Conservation (phyloP, 805 yeast genomes). For the Zygoascus bituminiphila region DNA sequence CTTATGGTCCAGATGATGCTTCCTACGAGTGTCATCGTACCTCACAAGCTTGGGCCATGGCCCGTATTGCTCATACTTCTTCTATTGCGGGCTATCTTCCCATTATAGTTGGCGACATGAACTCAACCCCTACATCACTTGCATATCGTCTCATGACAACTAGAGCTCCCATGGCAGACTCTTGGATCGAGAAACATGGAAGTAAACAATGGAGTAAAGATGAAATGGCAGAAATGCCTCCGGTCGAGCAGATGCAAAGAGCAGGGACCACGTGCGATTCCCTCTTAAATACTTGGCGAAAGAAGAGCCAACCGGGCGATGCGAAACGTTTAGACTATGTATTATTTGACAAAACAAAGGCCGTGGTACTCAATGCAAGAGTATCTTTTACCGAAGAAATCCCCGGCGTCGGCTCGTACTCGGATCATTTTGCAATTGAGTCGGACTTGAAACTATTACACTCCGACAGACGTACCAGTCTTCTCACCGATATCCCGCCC, state of each 20-base stretch:
- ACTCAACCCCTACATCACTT: slow-evolving; percentile 78
- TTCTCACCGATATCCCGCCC: slow-evolving; percentile 2
- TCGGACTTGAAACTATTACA: slow-evolving; percentile 19
- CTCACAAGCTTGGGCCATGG: slow-evolving; percentile 94
- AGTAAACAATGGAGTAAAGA: slow-evolving; percentile 26
- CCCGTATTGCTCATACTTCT: slow-evolving; percentile 54
- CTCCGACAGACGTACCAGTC: not conserved
- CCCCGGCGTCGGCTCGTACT: slow-evolving; percentile 56
- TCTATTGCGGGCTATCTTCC: slow-evolving; percentile 73
- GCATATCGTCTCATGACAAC: slow-evolving; percentile 67
- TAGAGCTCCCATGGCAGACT: slow-evolving; percentile 64
- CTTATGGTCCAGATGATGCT: slow-evolving; percentile 84
- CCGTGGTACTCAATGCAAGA: slow-evolving; percentile 50
- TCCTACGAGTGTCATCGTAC: slow-evolving; percentile 85
- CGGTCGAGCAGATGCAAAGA: slow-evolving; percentile 46
- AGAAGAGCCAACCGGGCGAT: slow-evolving; percentile 41
- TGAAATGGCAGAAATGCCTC: slow-evolving; percentile 33
- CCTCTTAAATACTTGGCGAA: slow-evolving; percentile 78
- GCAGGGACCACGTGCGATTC: slow-evolving; percentile 94
- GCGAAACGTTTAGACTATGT: slow-evolving; percentile 92
- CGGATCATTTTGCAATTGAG: slow-evolving; percentile 81
- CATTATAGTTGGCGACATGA: slow-evolving; percentile 87
- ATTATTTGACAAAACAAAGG: slow-evolving; percentile 49
- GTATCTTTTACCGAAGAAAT: slow-evolving; percentile 68
- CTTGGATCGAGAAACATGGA: slow-evolving; percentile 71